Evolutionary conservation across 2,329 filamentous ascomycete species (phyloP).

Genomic region (Raffaelea ambrosiae): DNA sequence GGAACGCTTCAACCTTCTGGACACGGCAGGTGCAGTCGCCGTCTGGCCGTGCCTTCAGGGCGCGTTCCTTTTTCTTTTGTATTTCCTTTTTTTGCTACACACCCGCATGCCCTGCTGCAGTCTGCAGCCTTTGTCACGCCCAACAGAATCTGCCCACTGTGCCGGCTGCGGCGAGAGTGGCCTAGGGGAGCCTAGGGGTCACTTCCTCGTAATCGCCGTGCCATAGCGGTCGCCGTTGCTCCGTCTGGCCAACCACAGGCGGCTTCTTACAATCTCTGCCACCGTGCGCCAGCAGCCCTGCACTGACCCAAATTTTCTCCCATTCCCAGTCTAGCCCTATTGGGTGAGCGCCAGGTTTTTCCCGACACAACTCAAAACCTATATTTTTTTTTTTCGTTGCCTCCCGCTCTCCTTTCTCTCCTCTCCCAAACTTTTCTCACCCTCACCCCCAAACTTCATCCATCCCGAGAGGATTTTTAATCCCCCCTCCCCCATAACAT

Average conservation of each 20-base stretch:
- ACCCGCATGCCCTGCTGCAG: no score
- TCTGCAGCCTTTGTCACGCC: no score
- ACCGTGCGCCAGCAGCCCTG: not conserved
- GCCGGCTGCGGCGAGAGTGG: no score
- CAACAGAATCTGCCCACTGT: no score
- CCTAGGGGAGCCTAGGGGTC: no score
- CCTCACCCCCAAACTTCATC: slow-evolving; percentile 15
- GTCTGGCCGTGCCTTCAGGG: no score
- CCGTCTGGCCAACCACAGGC: not conserved
- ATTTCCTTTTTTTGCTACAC: no score
- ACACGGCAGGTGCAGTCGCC: no score
- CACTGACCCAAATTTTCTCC: not conserved
- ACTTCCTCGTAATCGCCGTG: not conserved
- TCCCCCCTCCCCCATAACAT: slow-evolving; percentile 8
- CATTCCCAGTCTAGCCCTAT: slow-evolving; percentile 6
- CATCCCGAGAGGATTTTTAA: slow-evolving; percentile 21
- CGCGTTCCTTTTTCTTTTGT: no score
- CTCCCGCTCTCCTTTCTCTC: slow-evolving; percentile 9
- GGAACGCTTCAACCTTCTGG: no score
- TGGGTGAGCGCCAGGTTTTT: slow-evolving; percentile 8
- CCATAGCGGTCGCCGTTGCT: not conserved
- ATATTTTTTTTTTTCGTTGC: slow-evolving; percentile 14
- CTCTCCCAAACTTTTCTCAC: slow-evolving; percentile 14
- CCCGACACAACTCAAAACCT: slow-evolving; percentile 14
- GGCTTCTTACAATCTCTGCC: not conserved